Percentiles rank a stretch among this genome's conserved stretches.
Evolutionary conservation across 208 protist genomes (phyloP).

Genomic region (Acanthamoeba polyphaga): DNA sequence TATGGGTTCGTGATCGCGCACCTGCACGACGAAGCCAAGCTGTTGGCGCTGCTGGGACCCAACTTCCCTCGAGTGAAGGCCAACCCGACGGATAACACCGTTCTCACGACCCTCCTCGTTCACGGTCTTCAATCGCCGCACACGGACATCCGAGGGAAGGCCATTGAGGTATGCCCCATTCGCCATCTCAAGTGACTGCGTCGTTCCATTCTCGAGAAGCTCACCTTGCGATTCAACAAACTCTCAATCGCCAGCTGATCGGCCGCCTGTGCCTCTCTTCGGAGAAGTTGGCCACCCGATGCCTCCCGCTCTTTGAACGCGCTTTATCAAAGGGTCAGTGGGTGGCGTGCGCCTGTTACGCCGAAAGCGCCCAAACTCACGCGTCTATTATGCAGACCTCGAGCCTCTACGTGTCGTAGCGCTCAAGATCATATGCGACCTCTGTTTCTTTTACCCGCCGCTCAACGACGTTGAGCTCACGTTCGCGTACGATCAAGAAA

Average conservation of each 20-base stretch:
- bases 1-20: constrained; percentile 25
- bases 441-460: constrained; percentile 35
- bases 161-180: neutral
- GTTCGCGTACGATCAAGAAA: neutral
- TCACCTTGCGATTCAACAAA: neutral
- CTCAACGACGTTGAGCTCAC: constrained; percentile 11
- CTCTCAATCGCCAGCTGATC: neutral
- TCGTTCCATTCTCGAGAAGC: too few species aligned
- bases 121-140: constrained; percentile 8
- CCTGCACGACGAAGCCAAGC: constrained; percentile 36
- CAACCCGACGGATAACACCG: neutral
- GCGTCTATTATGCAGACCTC: neutral
- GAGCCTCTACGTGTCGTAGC: neutral
- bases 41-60: neutral
- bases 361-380: neutral
- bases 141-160: constrained; percentile 10
- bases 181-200: neutral
- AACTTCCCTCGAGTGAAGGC: constrained; percentile 22
- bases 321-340: neutral
- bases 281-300: neutral
- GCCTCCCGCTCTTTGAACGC: constrained; percentile 17
- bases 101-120: neutral
- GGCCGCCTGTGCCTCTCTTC: neutral
- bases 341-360: neutral
- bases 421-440: constrained; percentile 7